Conservation (phyloP, 2,329 filamentous ascomycete genomes). For the Lizonia empirigonia region DNA sequence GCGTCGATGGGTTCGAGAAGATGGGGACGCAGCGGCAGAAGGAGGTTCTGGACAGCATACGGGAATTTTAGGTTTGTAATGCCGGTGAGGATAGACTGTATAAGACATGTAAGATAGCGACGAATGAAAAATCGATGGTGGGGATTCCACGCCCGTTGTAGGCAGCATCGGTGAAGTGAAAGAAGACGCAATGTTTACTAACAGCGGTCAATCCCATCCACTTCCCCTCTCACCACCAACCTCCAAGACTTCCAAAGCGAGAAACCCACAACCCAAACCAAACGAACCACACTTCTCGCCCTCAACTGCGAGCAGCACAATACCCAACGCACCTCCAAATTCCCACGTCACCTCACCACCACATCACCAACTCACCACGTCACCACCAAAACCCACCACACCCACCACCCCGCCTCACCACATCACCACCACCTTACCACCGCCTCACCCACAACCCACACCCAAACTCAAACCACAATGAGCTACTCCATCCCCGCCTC, state of each 20-base stretch:
- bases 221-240: too few species aligned
- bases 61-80: slow-evolving; percentile 28
- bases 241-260: too few species aligned
- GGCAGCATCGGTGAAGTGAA: not conserved
- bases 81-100: not conserved
- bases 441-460: not conserved
- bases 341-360: not conserved
- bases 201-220: too few species aligned
- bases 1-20: slow-evolving; percentile 71
- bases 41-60: slow-evolving; percentile 54
- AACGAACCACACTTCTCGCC: too few species aligned
- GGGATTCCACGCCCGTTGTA: too few species aligned
- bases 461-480: not conserved
- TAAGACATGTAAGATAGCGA: not conserved
- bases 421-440: too few species aligned
- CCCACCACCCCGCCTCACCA: not conserved
- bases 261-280: too few species aligned
- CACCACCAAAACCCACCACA: not conserved
- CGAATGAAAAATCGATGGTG: not conserved
- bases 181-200: not conserved
- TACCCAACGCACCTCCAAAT: not conserved
- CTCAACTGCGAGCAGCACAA: too few species aligned
- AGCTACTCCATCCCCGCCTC: slow-evolving; percentile 6
- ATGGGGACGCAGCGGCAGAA: slow-evolving; percentile 67
- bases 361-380: not conserved